These are phyloP conservation scores for Batkoa obscura DNA, from an alignment of 371 early-diverging fungal species.

Conservation along the genomic window DNA sequence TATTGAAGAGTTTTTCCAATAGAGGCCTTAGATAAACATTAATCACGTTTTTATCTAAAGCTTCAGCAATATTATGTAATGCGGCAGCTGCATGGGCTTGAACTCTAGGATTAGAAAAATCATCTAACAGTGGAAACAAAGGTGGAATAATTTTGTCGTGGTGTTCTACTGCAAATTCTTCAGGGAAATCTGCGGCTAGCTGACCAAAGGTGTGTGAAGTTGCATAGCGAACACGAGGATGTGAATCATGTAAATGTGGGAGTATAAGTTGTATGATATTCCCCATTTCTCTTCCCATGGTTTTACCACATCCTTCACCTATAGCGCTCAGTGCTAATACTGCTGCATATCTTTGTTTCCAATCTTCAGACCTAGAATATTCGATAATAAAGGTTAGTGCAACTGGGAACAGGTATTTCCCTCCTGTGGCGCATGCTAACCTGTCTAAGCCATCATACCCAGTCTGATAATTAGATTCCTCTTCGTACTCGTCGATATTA, in stretches of 20 bases:
- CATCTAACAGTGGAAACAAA: conserved; percentile 76
- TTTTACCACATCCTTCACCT: conserved; percentile 85
- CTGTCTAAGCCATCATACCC: conserved; percentile 93
- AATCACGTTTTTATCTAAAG: conserved; percentile 48
- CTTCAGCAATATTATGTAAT: conserved; percentile 90
- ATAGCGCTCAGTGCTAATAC: conserved; percentile 86
- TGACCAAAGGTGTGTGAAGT: conserved; percentile 92
- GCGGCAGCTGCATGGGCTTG: conserved; percentile 93
- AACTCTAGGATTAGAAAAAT: conserved; percentile 45
- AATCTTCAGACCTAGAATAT: conserved; percentile 69
- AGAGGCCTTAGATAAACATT: conserved; percentile 76
- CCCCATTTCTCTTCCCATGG: conserved; percentile 76
- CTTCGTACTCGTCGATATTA: conserved; percentile 73
- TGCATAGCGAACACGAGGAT: conserved; percentile 89
- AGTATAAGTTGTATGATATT: conserved; percentile 64
- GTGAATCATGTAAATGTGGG: conserved; percentile 73
- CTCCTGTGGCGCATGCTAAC: conserved; percentile 71
- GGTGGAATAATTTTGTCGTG: conserved; percentile 52
- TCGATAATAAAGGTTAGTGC: conserved; percentile 75
- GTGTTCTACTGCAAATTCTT: conserved; percentile 59
- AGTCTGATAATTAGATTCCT: conserved; percentile 64
- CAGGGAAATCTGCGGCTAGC: conserved; percentile 90
- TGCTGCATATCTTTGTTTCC: conserved; percentile 85
- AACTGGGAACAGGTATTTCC: conserved; percentile 70
- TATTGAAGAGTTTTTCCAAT: conserved; percentile 60